Evolutionary conservation across 768 basidiomycete species (phyloP).

Genomic region (Psilocybe sp.): DNA sequence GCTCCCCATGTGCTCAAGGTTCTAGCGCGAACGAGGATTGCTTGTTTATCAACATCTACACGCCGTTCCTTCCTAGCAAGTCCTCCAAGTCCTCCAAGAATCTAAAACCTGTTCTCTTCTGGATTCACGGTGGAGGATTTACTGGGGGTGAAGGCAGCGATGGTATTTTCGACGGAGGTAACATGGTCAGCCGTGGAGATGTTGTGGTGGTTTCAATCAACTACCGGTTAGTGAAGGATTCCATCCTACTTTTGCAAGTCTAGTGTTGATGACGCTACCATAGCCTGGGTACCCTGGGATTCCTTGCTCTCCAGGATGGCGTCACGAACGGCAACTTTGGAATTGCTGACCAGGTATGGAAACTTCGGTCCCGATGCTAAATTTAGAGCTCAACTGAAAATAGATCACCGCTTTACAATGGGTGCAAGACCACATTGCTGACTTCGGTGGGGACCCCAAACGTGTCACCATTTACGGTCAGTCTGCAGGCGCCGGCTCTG

Average conservation of each 20-base stretch:
- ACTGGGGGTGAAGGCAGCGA: constrained; percentile 37
- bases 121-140: constrained; percentile 50
- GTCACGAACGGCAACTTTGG: constrained; percentile 45
- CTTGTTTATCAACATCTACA: constrained; percentile 46
- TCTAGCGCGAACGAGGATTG: constrained; percentile 36
- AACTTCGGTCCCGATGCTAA: constrained; percentile 3
- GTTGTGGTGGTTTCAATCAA: constrained; percentile 37
- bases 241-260: constrained; percentile 27
- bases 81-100: constrained; percentile 8
- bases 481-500: constrained; percentile 49
- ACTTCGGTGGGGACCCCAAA: constrained; percentile 57
- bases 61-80: constrained; percentile 30
- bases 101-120: constrained; percentile 44
- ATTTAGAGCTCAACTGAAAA: neutral
- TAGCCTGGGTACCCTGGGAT: constrained; percentile 38
- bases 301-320: constrained; percentile 39
- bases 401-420: constrained; percentile 36
- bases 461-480: constrained; percentile 54
- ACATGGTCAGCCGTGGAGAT: constrained; percentile 40
- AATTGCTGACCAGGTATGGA: constrained; percentile 39
- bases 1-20: constrained; percentile 30
- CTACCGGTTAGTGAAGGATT: constrained; percentile 29
- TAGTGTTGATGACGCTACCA: constrained; percentile 21
- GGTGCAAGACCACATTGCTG: constrained; percentile 48
- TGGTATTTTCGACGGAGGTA: constrained; percentile 40